Conservation (phyloP, 805 yeast species). For the Candida hungchunana region DNA sequence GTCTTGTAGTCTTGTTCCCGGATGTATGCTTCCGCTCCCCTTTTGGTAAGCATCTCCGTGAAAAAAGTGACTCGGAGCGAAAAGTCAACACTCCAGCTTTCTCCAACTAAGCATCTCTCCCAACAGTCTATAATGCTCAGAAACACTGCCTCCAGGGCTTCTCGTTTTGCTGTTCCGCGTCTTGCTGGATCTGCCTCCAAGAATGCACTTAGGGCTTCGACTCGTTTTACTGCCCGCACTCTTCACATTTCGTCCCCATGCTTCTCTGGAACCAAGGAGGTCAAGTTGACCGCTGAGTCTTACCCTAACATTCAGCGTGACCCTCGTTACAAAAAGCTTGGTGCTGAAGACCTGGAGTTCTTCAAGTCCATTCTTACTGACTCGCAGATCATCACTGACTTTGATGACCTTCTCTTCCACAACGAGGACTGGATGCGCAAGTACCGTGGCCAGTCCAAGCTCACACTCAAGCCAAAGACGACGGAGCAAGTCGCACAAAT, state of each 20-base stretch:
- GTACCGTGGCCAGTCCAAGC: conserved; percentile 79
- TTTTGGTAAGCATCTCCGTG: too few species aligned
- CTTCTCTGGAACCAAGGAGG: conserved; percentile 24
- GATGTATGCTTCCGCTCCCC: too few species aligned
- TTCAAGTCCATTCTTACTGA: conserved; percentile 58
- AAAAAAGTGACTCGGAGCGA: too few species aligned
- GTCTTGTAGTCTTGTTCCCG: background rate
- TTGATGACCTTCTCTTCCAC: conserved; percentile 61
- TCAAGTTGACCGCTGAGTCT: conserved; percentile 59
- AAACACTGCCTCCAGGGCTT: conserved; percentile 5
- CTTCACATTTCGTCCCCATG: conserved; percentile 6
- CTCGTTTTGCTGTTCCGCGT: conserved; percentile 4
- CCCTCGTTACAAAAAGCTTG: conserved; percentile 46
- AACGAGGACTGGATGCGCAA: conserved; percentile 96
- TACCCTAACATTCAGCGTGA: conserved; percentile 58
- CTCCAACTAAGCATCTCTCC: background rate
- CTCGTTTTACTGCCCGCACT: background rate
- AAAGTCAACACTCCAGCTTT: too few species aligned
- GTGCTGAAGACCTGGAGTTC: conserved; percentile 49
- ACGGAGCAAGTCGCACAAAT: conserved; percentile 75
- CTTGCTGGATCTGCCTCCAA: conserved; percentile 1
- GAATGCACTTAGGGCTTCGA: background rate
- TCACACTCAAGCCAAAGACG: conserved; percentile 79
- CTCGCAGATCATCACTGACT: conserved; percentile 45
- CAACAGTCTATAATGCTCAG: conserved; percentile 9